A percentile compares a stretch with the other conserved stretches of the same genome.
Evolutionary conservation across 768 basidiomycete genomes (phyloP).

Genomic region (Agaricus subrufescens): DNA sequence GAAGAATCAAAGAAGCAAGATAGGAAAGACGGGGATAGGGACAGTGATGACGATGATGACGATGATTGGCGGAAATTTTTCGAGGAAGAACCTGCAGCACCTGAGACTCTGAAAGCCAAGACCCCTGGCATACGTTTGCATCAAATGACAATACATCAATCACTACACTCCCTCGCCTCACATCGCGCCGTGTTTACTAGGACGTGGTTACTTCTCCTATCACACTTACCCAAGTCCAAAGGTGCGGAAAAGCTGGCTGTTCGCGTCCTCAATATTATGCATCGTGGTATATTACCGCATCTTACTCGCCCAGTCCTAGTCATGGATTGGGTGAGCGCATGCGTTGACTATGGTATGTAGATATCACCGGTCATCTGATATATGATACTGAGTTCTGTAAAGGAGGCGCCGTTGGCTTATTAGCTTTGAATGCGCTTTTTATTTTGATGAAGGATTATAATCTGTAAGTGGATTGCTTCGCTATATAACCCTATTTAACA

Average conservation of each 20-base stretch:
- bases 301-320: constrained; percentile 70
- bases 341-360: constrained; percentile 71
- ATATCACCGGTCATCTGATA: background rate
- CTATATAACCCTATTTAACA: background rate
- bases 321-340: constrained; percentile 91
- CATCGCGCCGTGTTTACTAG: constrained; percentile 80
- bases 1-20: constrained; percentile 28
- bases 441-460: constrained; percentile 91
- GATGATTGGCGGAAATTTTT: constrained; percentile 82
- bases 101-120: constrained; percentile 30
- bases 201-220: constrained; percentile 73
- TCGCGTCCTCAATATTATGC: constrained; percentile 72
- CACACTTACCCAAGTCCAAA: constrained; percentile 41
- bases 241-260: constrained; percentile 38
- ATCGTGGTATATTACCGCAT: constrained; percentile 79
- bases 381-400: background rate
- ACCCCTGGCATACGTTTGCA: constrained; percentile 45
- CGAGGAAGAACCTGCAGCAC: constrained; percentile 48
- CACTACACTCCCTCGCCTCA: constrained; percentile 68
- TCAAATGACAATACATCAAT: constrained; percentile 69
- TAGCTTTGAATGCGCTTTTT: constrained; percentile 90
- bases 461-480: constrained; percentile 42
- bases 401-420: constrained; percentile 83
- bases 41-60: constrained; percentile 25
- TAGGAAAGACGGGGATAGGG: constrained; percentile 57